Evolutionary conservation across 371 early-diverging fungal species (phyloP), one percentile per base, ranked within the genome.

Genomic region (Apophysomyces sp.): DNA sequence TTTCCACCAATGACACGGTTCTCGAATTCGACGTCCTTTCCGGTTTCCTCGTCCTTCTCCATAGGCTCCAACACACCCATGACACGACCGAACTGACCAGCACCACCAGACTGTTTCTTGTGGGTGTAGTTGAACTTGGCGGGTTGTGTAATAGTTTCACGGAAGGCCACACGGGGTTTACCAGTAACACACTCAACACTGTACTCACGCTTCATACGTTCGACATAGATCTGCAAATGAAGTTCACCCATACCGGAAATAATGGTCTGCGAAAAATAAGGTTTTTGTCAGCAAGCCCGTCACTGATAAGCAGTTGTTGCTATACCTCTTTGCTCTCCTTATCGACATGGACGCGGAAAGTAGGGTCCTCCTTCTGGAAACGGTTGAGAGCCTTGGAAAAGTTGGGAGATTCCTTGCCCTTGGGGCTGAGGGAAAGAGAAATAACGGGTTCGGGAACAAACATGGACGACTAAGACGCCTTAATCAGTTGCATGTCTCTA

Each of bases 31-130:
- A 83, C 74, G 54, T 81, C 83, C 67, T 81, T 77, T 54, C 76
- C 77, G 44, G 80, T 80, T 58, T 83, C 89, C 66, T 83, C 83
- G 44, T 68, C 69, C 8, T 65, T 65, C 15, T 68, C 62, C 66
- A 95, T 86, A 3, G 97, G 97, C 74, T 98, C 98, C 57, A 98
- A 86, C 73, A 85, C 91, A 54, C 98, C 98, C 37, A 89, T 75
- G 59, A 98, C 95, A 66, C 92, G 88, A 73, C 88, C 98, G 63
- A 91, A 98, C 78, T 98, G 98, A 69, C 98, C 98, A 58, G 96
- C 86, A 69, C 98, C 98, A 68, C 98, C 98, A 54, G 91, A 86
- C 80, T 98, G 98, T 81, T 98, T 98, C 92, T 98, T 97, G 86
- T 98, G 98, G 0, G 96, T 96, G 86, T 97, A 97, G 79, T 92